Evolutionary conservation across 2,329 filamentous ascomycete genomes (phyloP), one percentile per base, ranked within the genome.

Genomic region (Trichocomaceae sp.): DNA sequence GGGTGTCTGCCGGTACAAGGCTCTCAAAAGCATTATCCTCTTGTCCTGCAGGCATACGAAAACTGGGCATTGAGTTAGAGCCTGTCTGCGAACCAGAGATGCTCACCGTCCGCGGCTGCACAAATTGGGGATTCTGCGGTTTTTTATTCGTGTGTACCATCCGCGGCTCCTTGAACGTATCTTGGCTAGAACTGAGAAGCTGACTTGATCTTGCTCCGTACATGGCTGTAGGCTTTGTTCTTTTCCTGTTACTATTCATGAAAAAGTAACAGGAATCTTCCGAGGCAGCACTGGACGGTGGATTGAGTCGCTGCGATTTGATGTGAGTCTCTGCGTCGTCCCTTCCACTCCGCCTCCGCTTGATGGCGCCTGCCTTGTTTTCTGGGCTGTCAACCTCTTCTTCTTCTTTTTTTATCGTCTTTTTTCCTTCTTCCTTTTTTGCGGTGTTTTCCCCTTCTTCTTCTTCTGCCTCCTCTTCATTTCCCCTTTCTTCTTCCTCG

Each of bases 401-500:
- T 26, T 19, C 31, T 45, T 41, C 23, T n/a, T 39, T n/a, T n/a
- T 1, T 7, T 20, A 23, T 17, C 26, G 17, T 12, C 31, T 41
- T n/a, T 47, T 33, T 33, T 20, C 39, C 23, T 8, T 26, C 9
- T 20, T 19, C 8, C 19, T 45, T 23, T 26, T 37, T n/a, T n/a
- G 1, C 5, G 15, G 42, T 22, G 19, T 13, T 17, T 33, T 29
- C 7, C 8, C 46, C 39, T 26, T 35, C 17, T 17, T 22, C 20
- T 41, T 29, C 26, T 5, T 50, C 39, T 20, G 29, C 17, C 19
- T 22, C 20, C 15, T 46, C 45, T 50, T 54, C 44, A 23, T 54
- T 35, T 10, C 31, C 37, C 35, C 29, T 15, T 37, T 22, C 33
- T 37, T 48, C 64, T 12, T 70, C 69, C 17, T 69, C 66, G 22